phyloP scores from a whole-genome alignment of 768 basidiomycete genomes.

The Cyclocybe aegerita region DNA sequence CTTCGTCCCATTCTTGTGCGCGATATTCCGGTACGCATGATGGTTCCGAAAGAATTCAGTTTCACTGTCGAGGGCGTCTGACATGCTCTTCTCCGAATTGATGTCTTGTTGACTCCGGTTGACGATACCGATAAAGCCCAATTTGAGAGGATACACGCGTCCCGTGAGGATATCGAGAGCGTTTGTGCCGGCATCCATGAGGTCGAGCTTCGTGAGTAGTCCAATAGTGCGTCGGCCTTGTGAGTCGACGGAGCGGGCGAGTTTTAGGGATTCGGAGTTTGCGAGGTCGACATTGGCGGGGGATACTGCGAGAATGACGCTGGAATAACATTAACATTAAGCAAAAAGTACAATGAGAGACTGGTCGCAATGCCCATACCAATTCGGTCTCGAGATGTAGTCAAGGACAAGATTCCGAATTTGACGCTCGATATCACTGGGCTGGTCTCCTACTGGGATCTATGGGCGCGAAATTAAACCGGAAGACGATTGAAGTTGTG shows the following conservation, averaged over 20 bases:
- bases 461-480: slow-evolving; percentile 23
- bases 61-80: slow-evolving; percentile 82
- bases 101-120: slow-evolving; percentile 99
- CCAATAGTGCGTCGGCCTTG: slow-evolving; percentile 97
- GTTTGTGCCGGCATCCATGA: slow-evolving; percentile 99
- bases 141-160: slow-evolving; percentile 94
- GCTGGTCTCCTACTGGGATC: slow-evolving; percentile 97
- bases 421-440: slow-evolving; percentile 96
- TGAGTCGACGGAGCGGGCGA: slow-evolving; percentile 93
- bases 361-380: slow-evolving; percentile 46
- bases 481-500: neutral
- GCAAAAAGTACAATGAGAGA: neutral
- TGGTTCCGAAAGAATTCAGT: slow-evolving; percentile 90
- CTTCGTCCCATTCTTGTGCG: slow-evolving; percentile 97
- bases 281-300: slow-evolving; percentile 98
- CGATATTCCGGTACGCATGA: slow-evolving; percentile 90
- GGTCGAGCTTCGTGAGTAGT: slow-evolving; percentile 93
- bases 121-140: slow-evolving; percentile 98
- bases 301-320: slow-evolving; percentile 96
- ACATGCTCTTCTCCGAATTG: slow-evolving; percentile 81
- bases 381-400: slow-evolving; percentile 95
- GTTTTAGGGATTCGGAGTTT: slow-evolving; percentile 96
- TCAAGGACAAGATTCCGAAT: slow-evolving; percentile 94
- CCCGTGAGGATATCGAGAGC: slow-evolving; percentile 95
- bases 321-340: slow-evolving; percentile 25